Conservation (phyloP, 1,284 basidiomycete species). For the Afroboletus lepidellus region DNA sequence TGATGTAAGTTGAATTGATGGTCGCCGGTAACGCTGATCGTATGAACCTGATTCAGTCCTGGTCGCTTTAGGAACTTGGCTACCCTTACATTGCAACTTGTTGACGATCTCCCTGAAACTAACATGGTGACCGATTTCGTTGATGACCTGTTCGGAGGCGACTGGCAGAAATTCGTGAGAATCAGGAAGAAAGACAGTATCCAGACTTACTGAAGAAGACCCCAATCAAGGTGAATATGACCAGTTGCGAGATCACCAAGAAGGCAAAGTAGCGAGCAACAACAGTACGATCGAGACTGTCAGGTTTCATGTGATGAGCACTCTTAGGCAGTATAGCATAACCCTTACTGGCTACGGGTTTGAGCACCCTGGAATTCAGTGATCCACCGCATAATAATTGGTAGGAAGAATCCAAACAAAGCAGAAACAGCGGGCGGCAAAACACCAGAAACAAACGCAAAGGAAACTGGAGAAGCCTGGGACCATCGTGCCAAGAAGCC, state of each 20-base stretch:
- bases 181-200: not conserved
- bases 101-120: slow-evolving; percentile 68
- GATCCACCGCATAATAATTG: slow-evolving; percentile 83
- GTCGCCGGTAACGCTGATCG: slow-evolving; percentile 61
- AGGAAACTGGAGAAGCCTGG: slow-evolving; percentile 54
- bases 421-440: slow-evolving; percentile 86
- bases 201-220: slow-evolving; percentile 74
- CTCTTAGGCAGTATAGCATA: not conserved
- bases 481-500: slow-evolving; percentile 73
- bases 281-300: slow-evolving; percentile 83
- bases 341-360: slow-evolving; percentile 49
- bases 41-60: slow-evolving; percentile 3
- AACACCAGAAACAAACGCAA: slow-evolving; percentile 83
- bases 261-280: slow-evolving; percentile 90
- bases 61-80: not conserved
- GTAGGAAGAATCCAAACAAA: slow-evolving; percentile 85
- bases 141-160: slow-evolving; percentile 64
- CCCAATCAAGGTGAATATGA: slow-evolving; percentile 90
- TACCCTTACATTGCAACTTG: slow-evolving; percentile 56
- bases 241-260: slow-evolving; percentile 84
- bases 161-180: slow-evolving; percentile 16
- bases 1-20: slow-evolving; percentile 80
- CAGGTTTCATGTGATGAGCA: slow-evolving; percentile 1
- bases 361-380: slow-evolving; percentile 79
- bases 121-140: slow-evolving; percentile 62